phyloP scores from a whole-genome alignment of 139 green algal genomes.

The Nannochloris sp. region DNA sequence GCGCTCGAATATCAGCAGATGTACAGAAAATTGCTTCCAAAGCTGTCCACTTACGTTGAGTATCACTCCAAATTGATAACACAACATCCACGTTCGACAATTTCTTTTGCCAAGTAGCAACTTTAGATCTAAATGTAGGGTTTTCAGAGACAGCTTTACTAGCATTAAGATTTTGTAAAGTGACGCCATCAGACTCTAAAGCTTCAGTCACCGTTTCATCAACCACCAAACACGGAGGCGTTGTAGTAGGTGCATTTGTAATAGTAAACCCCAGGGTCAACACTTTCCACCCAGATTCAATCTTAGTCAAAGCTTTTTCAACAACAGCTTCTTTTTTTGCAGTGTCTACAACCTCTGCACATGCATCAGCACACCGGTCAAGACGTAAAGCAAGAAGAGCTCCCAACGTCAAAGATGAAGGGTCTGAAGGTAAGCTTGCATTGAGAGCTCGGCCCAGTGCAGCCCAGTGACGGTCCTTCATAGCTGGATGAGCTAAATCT shows the following conservation, averaged over 20 bases:
- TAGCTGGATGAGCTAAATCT: slow-evolving; percentile 81
- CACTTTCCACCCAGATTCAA: background rate
- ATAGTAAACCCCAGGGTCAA: background rate
- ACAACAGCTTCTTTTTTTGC: slow-evolving; percentile 72
- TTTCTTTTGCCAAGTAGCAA: slow-evolving; percentile 79
- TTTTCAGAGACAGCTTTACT: slow-evolving; percentile 62
- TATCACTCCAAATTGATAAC: slow-evolving; percentile 70
- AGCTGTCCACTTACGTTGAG: slow-evolving; percentile 88
- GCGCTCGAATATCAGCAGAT: slow-evolving; percentile 79
- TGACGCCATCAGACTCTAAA: slow-evolving; percentile 84
- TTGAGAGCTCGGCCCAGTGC: slow-evolving; percentile 56
- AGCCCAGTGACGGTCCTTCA: slow-evolving; percentile 84
- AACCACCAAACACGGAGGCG: slow-evolving; percentile 19
- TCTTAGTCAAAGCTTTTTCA: background rate
- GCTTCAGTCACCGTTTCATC: slow-evolving; percentile 66
- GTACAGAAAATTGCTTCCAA: slow-evolving; percentile 88
- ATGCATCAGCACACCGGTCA: slow-evolving; percentile 80
- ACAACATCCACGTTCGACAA: slow-evolving; percentile 75
- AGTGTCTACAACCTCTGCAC: slow-evolving; percentile 82
- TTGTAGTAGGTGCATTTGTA: background rate
- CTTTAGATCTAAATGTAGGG: slow-evolving; percentile 75
- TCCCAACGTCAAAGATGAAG: slow-evolving; percentile 62
- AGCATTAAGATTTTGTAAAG: slow-evolving; percentile 78
- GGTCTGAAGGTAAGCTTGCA: slow-evolving; percentile 27
- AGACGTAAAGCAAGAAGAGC: slow-evolving; percentile 76